phyloP scores from a whole-genome alignment of 352 stramenopile genomes.

The Globisporangium ultimum region DNA sequence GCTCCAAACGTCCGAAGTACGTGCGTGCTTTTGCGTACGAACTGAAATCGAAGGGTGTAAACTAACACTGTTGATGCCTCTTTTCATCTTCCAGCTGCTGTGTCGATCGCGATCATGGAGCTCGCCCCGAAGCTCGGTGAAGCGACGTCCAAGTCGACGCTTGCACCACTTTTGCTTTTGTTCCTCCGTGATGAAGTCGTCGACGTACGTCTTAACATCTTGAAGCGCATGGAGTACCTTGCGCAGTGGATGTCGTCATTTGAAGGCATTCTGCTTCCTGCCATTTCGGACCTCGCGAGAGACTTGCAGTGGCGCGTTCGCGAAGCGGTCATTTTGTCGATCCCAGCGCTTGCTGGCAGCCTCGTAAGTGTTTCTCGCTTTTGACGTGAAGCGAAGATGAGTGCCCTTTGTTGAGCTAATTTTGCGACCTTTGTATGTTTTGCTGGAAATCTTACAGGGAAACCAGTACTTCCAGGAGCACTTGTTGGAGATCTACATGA shows the following conservation, averaged over 20 bases:
- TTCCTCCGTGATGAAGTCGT: conserved; percentile 88
- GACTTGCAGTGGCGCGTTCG: conserved; percentile 94
- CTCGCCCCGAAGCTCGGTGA: conserved; percentile 90
- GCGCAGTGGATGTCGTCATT: conserved; percentile 90
- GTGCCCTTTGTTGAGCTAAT: conserved; percentile 17
- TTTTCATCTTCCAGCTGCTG: conserved; percentile 41
- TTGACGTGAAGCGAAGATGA: conserved; percentile 11
- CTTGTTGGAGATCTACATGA: conserved; percentile 89
- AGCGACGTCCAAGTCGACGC: conserved; percentile 83
- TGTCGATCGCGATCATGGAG: conserved; percentile 90
- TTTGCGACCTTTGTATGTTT: conserved; percentile 9
- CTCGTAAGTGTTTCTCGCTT: conserved; percentile 48
- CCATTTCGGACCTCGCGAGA: conserved; percentile 90
- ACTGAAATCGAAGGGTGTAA: conserved; percentile 1
- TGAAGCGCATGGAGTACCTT: conserved; percentile 91
- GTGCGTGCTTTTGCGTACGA: conserved; percentile 8
- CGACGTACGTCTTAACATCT: conserved; percentile 93
- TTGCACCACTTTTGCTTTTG: conserved; percentile 73
- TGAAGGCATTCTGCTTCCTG: conserved; percentile 67
- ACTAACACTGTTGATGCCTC: neutral
- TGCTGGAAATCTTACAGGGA: conserved; percentile 25
- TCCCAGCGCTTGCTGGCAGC: conserved; percentile 89
- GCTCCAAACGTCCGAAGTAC: conserved; percentile 84
- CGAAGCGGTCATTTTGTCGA: conserved; percentile 88
- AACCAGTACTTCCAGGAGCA: conserved; percentile 83